Conservation (phyloP, 2,329 filamentous ascomycete species). For the Scedosporium aurantiacum region DNA sequence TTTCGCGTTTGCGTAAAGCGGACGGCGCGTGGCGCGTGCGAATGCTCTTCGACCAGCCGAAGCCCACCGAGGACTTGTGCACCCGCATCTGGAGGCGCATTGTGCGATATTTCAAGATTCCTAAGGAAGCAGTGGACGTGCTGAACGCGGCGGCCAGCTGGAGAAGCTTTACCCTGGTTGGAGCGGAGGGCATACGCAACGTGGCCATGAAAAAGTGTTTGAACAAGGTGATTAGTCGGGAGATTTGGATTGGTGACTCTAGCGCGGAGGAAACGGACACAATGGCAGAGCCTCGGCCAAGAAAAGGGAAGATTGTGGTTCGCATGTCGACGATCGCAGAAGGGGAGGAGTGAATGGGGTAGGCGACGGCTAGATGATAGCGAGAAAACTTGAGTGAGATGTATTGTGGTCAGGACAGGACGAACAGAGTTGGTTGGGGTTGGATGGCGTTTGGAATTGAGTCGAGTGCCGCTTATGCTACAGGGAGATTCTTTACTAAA, state of each 20-base stretch:
- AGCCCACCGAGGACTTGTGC: background rate
- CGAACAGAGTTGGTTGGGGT: too few relatives aligned
- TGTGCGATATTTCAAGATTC: background rate
- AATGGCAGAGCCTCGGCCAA: background rate
- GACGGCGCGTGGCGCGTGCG: background rate
- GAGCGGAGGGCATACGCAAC: background rate
- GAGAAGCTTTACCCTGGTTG: background rate
- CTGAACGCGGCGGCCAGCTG: background rate
- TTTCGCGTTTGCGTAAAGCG: background rate
- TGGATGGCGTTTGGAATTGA: too few relatives aligned
- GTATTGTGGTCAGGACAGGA: too few relatives aligned
- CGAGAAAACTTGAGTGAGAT: too few relatives aligned
- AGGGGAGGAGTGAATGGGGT: background rate
- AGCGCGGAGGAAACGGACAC: background rate
- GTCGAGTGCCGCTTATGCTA: too few relatives aligned
- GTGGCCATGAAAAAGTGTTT: background rate
- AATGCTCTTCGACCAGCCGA: background rate
- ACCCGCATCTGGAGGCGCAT: background rate
- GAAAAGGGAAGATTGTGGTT: background rate
- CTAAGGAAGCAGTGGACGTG: background rate
- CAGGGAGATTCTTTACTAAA: too few relatives aligned
- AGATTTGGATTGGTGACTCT: background rate
- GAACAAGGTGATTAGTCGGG: background rate
- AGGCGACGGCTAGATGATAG: too few relatives aligned
- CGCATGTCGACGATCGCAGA: background rate